Evolutionary conservation across 345 rosid species (phyloP), one percentile per base, ranked within the genome.

Genomic region (Rhizophora apiculata): DNA sequence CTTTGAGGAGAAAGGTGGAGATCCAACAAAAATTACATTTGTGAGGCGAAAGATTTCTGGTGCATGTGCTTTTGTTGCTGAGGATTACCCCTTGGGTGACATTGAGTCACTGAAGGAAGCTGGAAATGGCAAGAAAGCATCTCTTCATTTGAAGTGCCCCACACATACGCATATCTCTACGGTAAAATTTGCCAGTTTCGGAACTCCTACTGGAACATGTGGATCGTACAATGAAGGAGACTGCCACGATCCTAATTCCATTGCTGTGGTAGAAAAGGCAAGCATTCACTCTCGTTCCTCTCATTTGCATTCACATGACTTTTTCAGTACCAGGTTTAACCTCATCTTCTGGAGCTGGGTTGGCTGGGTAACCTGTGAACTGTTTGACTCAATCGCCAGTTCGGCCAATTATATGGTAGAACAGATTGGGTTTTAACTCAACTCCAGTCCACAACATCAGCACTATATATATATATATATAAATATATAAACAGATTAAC

Each of bases 1-100:
- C 57, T 85, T 95, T 11, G 97, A 92, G 86, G 99, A 90, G 84
- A 84, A 75, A 82, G 96, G 96, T 1, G 99, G 96, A 51, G 82
- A 89, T 79, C 98, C 99, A 46, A 76, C 75, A 31, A 85, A 81
- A 74, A 85, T 95, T 32, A 82, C 65, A 8, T 86, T 95, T 67
- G 82, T 93, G 0, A 88, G 80, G 73, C 81, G 97, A 39, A 88
- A 81, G 84, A 74, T 67, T 21, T 63, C 87, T 1, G 65, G 74
- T n/a, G 15, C 78, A 2, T 83, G 89, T 37, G 75, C 81, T 51
- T 60, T 57, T 30, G 24, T 81, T 64, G 77, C 78, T 2, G 88
- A 84, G 75, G 81, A 81, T 79, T 72, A 83, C 72, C 84, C 85
- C 2, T 59, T 68, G 36, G 59, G 76, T 4, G 77, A 72, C 11